phyloP scores from a whole-genome alignment of 179 eudicot genomes.

The Dionaea muscipula region DNA sequence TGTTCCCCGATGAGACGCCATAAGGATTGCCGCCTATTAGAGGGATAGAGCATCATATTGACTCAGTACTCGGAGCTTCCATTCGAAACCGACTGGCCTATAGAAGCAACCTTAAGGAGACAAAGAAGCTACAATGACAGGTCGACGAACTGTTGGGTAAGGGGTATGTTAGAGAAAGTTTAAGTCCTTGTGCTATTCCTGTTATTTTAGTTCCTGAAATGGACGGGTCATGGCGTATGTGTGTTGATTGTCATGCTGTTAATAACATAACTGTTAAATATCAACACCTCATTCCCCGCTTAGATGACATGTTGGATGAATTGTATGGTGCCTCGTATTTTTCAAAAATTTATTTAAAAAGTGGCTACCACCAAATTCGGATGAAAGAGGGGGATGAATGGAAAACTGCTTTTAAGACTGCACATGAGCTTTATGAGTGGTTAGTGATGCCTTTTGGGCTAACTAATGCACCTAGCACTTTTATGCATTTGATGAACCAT shows the following conservation, averaged over 20 bases:
- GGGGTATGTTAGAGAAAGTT: neutral
- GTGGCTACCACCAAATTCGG: slow-evolving; percentile 4
- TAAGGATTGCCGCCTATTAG: no score
- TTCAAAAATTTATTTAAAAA: slow-evolving; percentile 1
- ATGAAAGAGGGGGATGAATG: slow-evolving; percentile 4
- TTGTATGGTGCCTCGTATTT: neutral
- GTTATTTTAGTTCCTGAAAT: neutral
- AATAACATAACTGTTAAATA: slow-evolving; percentile 3
- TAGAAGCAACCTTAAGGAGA: neutral
- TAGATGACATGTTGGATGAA: slow-evolving; percentile 1
- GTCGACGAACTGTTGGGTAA: neutral
- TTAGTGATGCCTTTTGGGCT: slow-evolving; percentile 1
- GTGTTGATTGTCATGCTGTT: neutral
- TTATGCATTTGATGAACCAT: neutral
- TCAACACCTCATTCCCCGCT: neutral
- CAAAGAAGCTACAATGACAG: neutral
- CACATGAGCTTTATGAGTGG: neutral
- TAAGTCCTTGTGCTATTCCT: neutral
- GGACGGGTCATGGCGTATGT: neutral
- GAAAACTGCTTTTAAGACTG: slow-evolving; percentile 5
- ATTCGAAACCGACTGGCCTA: neutral
- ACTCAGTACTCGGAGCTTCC: no score
- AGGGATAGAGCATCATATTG: no score
- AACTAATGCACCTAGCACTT: slow-evolving; percentile 4
- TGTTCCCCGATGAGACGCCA: no score